A percentile compares a stretch with the other conserved stretches of the same genome.
phyloP scores from a whole-genome alignment of 2,329 filamentous ascomycete species.

The Xylariales sp. region DNA sequence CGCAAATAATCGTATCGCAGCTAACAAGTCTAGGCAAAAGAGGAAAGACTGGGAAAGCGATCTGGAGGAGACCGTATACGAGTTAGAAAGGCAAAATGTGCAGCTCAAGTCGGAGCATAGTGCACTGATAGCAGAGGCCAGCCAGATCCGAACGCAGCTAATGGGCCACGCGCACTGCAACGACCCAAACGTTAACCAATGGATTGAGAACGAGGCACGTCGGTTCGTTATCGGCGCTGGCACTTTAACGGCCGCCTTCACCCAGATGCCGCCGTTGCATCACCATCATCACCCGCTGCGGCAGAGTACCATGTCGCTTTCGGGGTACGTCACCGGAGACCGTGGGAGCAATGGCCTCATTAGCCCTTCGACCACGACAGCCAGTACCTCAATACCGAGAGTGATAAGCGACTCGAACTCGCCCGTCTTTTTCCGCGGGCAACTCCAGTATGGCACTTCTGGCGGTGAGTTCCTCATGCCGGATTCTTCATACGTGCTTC shows the following conservation, averaged over 20 bases:
- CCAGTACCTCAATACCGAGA: slow-evolving; percentile 11
- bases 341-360: slow-evolving; percentile 8
- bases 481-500: no score
- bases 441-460: no score
- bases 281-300: no score
- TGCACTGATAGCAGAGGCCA: slow-evolving; percentile 38
- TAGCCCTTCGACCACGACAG: slow-evolving; percentile 10
- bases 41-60: slow-evolving; percentile 50
- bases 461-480: no score
- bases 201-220: slow-evolving; percentile 48
- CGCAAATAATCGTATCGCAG: slow-evolving; percentile 67
- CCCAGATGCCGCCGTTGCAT: neutral
- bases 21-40: slow-evolving; percentile 70
- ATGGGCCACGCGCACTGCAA: slow-evolving; percentile 50
- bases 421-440: slow-evolving; percentile 13
- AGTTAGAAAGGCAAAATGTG: slow-evolving; percentile 38
- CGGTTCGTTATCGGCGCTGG: slow-evolving; percentile 37
- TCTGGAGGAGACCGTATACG: slow-evolving; percentile 41
- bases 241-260: slow-evolving; percentile 18
- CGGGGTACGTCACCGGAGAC: slow-evolving; percentile 11
- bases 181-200: slow-evolving; percentile 47
- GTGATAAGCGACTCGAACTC: slow-evolving; percentile 10
- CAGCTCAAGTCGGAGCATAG: slow-evolving; percentile 39
- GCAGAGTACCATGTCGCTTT: slow-evolving; percentile 12
- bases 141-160: slow-evolving; percentile 43